Conservation (phyloP, 768 basidiomycete genomes). For the Kwoniella heveanensis region DNA sequence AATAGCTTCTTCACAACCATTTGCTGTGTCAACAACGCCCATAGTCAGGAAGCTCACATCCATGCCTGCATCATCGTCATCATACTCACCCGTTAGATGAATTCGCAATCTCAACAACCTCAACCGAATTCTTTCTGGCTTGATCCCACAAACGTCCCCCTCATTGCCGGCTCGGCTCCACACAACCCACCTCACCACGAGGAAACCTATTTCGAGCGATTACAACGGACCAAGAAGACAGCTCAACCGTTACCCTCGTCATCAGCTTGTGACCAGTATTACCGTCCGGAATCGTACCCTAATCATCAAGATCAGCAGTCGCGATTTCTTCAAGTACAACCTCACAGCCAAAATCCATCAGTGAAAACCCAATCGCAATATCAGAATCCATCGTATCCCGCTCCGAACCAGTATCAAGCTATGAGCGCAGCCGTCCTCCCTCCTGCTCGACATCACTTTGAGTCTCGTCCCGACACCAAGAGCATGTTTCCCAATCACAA, state of each 20-base stretch:
- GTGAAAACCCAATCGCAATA: background rate
- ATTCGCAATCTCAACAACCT: background rate
- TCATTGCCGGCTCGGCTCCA: background rate
- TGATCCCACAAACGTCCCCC: constrained; percentile 4
- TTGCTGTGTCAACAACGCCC: no score
- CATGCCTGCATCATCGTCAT: background rate
- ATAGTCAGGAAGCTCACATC: background rate
- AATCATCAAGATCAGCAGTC: background rate
- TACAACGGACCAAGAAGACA: constrained; percentile 2
- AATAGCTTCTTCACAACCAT: no score
- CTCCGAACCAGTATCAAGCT: background rate
- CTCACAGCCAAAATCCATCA: background rate
- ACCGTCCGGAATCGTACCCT: background rate
- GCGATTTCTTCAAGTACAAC: background rate
- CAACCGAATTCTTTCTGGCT: background rate
- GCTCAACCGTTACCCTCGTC: background rate
- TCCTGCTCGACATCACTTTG: constrained; percentile 6
- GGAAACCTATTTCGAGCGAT: constrained; percentile 12
- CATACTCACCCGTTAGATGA: background rate
- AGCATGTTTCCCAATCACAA: background rate
- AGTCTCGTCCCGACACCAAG: constrained; percentile 1
- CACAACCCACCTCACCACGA: background rate
- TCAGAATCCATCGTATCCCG: no score
- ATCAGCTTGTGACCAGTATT: constrained; percentile 7
- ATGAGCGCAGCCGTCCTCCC: constrained; percentile 9